These are phyloP conservation scores for Suhomyces atakaporum DNA, from an alignment of 1,139 yeast genomes.

Conservation along the genomic window DNA sequence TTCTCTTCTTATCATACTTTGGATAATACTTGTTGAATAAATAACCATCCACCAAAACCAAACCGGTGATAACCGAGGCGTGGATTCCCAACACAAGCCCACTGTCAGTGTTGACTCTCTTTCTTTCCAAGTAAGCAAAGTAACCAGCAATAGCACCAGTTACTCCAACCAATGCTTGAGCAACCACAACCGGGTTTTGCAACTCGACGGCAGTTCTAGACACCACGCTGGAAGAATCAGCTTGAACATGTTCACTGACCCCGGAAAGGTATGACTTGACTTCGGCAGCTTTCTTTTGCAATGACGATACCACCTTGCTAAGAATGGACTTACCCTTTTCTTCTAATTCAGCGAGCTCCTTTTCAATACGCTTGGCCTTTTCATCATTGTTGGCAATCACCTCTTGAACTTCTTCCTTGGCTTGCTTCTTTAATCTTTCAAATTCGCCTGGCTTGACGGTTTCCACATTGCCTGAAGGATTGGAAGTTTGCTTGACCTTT, in stretches of 20 bases:
- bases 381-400: slow-evolving; percentile 19
- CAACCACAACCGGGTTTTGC: slow-evolving; percentile 63
- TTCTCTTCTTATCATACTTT: slow-evolving; percentile 43
- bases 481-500: slow-evolving; percentile 23
- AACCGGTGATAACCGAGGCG: slow-evolving; percentile 55
- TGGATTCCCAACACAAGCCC: slow-evolving; percentile 54
- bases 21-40: slow-evolving; percentile 56
- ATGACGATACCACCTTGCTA: slow-evolving; percentile 19
- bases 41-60: slow-evolving; percentile 55
- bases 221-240: slow-evolving; percentile 4
- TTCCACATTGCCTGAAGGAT: slow-evolving; percentile 32
- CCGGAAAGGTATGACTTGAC: slow-evolving; percentile 11
- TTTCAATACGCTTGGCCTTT: slow-evolving; percentile 10
- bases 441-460: slow-evolving; percentile 31
- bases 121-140: slow-evolving; percentile 55
- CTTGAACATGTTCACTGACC: slow-evolving; percentile 4
- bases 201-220: slow-evolving; percentile 33
- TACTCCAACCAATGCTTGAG: slow-evolving; percentile 54
- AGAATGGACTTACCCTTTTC: slow-evolving; percentile 26
- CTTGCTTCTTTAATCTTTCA: slow-evolving; percentile 30
- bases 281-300: slow-evolving; percentile 13
- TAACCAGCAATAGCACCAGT: slow-evolving; percentile 52
- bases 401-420: slow-evolving; percentile 22
- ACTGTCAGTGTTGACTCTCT: slow-evolving; percentile 47
- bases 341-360: slow-evolving; percentile 31